Base-by-base conservation (phyloP, 1,284 basidiomycete genomes). In the Dichomitus squalens region DNA sequence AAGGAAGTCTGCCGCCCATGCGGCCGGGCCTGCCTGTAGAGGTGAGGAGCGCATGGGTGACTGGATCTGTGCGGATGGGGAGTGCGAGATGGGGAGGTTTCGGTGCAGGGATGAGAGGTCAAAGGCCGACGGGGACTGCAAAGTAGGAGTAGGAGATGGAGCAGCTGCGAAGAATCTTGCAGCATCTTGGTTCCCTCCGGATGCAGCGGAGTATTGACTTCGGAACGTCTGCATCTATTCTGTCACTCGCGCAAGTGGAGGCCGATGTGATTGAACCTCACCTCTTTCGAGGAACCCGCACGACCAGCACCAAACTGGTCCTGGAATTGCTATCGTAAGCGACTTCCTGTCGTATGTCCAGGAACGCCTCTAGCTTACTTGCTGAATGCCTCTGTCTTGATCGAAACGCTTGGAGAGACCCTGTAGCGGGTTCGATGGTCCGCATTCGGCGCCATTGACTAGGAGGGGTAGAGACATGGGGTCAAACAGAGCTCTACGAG, bases 341-440 rank as follows among this genome's bases (percentile, higher is more conserved):
- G 25, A 52, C 41, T 41, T 35, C 27, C 36, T 29, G 43, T 44
- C 38, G 31, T 4, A 35, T 9, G 31, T 29, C 31, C 39, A 34
- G 8, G 2, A 25, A 29, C 25, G 36, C 38, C 29, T 21, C 12
- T 25, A 21, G 54, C 63, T 40, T 57, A 92, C 92, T 77, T 92
- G 90, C 71, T 92, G 89, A 8, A 84, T 70, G 18, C 90, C 91
- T 66, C 90, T 79, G 70, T 94, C 92, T 52, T 83, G 80, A 63
- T 91, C 88, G 64, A 93, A 87, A 49, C 82, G 79, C 69, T 93
- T 93, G 0, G 88, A 79, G 7, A 95, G 81, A 21, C 81, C 83
- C 66, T 92, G 89, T n/a, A 95, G 72, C 11, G 91, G 84, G 69
- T 93, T 94, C 1, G 83, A 81, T 6, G 92, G 92, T 1, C 92